Evolutionary conservation across 768 basidiomycete species (phyloP), one percentile per base, ranked within the genome.

Genomic region (Boletus patriciae): DNA sequence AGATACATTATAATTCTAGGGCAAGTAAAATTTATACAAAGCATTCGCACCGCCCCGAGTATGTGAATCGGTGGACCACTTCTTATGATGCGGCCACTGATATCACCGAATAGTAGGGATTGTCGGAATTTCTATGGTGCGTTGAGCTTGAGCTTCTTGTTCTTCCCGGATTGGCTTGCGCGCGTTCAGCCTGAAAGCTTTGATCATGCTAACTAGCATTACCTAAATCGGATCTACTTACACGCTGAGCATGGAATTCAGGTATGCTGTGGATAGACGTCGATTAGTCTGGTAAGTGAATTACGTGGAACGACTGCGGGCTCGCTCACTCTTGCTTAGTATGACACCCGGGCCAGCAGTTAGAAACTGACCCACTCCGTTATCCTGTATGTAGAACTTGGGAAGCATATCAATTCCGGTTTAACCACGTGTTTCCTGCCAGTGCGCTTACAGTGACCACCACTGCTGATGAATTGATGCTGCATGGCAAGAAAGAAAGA

Each of bases 361-460:
- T 2, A 68, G 44, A 41, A 52, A 62, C 18, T 51, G 43, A 16
- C 46, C 16, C 2, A 29, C 6, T 2, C 42, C 42, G 0, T 23
- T 6, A 45, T 48, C 25, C 38, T 67, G 67, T 33, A 60, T n/a
- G 19, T 46, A 62, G 38, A 52, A 69, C 66, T 67, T 43, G 45
- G 31, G 18, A 31, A 23, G 15, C n/a, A 31, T 16, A 19, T 60
- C 36, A 55, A n/a, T 27, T 27, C 4, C 25, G 33, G 41, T 19
- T 18, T 18, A 15, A 19, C n/a, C n/a, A n/a, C 12, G 13, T 46
- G 34, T 12, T 44, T 4, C 31, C 33, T 25, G 19, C 3, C 25
- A 48, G 19, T 33, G 27, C 2, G 31, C 62, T 54, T 50, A 62
- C 67, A 48, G 59, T 13, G 16, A 54, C 33, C 6, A 9, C 56